Percentiles rank a stretch among this genome's conserved stretches.
phyloP scores from a whole-genome alignment of 371 early-diverging fungal genomes.

The Mortierella sp. region DNA sequence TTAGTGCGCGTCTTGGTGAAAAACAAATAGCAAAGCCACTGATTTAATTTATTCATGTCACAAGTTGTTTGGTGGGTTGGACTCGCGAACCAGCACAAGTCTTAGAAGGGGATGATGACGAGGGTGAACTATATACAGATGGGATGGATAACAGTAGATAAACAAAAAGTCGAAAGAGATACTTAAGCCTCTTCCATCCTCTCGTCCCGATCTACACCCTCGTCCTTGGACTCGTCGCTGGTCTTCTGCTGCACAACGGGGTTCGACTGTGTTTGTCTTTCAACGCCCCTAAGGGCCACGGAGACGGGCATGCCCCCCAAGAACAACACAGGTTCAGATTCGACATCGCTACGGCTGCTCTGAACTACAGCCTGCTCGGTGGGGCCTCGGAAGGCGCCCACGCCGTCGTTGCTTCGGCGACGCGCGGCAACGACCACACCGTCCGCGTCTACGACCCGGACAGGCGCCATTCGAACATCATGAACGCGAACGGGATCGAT shows the following conservation, averaged over 20 bases:
- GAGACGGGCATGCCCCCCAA: conserved; percentile 37
- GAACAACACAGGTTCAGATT: conserved; percentile 46
- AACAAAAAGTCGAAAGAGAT: neutral
- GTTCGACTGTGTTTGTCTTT: conserved; percentile 27
- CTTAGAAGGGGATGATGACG: neutral
- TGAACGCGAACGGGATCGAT: conserved; percentile 1
- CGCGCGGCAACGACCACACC: conserved; percentile 21
- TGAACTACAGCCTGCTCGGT: conserved; percentile 49
- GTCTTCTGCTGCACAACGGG: conserved; percentile 15
- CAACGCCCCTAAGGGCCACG: neutral
- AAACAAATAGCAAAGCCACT: no score
- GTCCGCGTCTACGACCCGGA: conserved; percentile 1
- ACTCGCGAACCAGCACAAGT: no score
- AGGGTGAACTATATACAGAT: no score
- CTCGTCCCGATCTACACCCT: neutral
- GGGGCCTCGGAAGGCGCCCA: conserved; percentile 23
- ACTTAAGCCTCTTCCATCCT: neutral
- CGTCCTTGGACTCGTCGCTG: conserved; percentile 4
- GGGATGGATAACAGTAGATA: neutral
- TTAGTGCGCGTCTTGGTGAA: neutral
- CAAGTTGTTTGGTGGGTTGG: no score
- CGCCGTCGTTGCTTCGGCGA: conserved; percentile 21
- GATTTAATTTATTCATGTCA: no score
- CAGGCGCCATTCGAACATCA: conserved; percentile 3
- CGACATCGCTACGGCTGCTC: conserved; percentile 51